Conservation (phyloP, 169 alveolate species). For the Cryptosporidium sp. region DNA sequence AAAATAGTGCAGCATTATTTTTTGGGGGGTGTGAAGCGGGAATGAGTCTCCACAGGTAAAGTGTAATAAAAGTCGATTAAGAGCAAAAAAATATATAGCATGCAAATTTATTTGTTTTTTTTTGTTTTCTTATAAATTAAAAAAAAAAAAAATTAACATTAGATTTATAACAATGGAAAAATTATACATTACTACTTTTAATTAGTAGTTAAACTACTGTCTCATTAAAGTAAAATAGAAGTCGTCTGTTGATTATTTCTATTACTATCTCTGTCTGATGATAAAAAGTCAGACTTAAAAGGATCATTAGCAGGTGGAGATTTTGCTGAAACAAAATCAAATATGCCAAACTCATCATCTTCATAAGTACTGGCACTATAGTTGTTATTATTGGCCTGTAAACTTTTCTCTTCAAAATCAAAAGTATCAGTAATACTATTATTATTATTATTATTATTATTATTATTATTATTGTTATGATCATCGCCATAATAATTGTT, state of each 20-base stretch:
- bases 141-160: no score
- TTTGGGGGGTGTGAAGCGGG: neutral
- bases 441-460: neutral
- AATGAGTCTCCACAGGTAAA: neutral
- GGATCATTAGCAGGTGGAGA: neutral
- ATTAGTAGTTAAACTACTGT: no score
- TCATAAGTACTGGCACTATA: neutral
- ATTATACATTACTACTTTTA: no score
- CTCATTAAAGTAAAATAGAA: neutral
- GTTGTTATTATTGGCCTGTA: neutral
- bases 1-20: neutral
- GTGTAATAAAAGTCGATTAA: neutral
- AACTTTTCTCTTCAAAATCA: conserved; percentile 2
- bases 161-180: no score
- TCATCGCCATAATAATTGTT: neutral
- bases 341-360: conserved; percentile 31
- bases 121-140: no score
- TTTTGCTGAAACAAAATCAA: conserved; percentile 30
- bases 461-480: neutral
- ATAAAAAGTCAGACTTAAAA: neutral
- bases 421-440: neutral
- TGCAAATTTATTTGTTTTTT: no score
- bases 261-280: neutral
- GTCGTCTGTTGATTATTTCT: neutral
- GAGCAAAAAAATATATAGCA: neutral